phyloP scores from a whole-genome alignment of 2,329 filamentous ascomycete species.

The Diaporthe destruens region DNA sequence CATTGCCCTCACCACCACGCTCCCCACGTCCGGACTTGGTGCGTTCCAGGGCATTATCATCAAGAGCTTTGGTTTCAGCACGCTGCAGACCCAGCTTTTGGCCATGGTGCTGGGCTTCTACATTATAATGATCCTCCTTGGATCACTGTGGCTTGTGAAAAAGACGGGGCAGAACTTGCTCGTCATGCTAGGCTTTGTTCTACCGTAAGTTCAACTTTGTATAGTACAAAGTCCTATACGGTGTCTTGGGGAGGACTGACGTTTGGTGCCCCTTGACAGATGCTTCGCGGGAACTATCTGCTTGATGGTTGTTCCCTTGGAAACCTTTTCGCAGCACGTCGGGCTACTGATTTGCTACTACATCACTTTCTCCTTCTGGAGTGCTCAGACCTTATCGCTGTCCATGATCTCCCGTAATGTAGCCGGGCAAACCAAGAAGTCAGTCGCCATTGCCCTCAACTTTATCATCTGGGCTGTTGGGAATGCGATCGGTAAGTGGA shows the following conservation, averaged over 20 bases:
- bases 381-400: constrained; percentile 75
- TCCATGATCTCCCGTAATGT: constrained; percentile 78
- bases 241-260: neutral
- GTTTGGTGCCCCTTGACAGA: constrained; percentile 51
- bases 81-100: constrained; percentile 77
- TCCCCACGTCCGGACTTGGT: constrained; percentile 79
- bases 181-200: constrained; percentile 73
- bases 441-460: constrained; percentile 75
- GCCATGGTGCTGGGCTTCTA: constrained; percentile 81
- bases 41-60: constrained; percentile 83
- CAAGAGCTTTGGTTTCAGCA: constrained; percentile 73
- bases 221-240: neutral
- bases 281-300: constrained; percentile 80
- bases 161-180: constrained; percentile 77
- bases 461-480: constrained; percentile 78
- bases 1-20: constrained; percentile 77
- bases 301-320: constrained; percentile 75
- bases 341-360: constrained; percentile 82
- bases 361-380: constrained; percentile 83
- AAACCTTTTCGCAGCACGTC: constrained; percentile 68
- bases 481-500: constrained; percentile 70
- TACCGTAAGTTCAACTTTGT: constrained; percentile 71
- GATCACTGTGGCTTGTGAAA: constrained; percentile 76
- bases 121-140: constrained; percentile 77
- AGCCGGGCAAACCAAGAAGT: constrained; percentile 81